Evolutionary conservation across 441 rosid genomes (phyloP).

Genomic region (Omphalea diandra): DNA sequence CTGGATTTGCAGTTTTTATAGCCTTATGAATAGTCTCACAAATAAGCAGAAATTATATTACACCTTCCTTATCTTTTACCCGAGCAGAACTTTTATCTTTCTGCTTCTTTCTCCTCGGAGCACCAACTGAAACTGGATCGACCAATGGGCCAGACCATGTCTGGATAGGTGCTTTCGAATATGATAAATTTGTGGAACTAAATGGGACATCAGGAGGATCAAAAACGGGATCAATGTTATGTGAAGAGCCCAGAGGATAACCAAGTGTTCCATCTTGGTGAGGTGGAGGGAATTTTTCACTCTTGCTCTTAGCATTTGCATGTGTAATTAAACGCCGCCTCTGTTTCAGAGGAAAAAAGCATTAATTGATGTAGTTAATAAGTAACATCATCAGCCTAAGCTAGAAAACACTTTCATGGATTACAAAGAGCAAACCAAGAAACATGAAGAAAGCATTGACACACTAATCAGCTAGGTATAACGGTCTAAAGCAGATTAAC

Average conservation of each 20-base stretch:
- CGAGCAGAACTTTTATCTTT: conserved; percentile 38
- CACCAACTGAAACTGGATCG: conserved; percentile 47
- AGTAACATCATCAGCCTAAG: conserved; percentile 2
- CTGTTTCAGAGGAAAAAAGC: conserved; percentile 39
- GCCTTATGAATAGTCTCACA: conserved; percentile 27
- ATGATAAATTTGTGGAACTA: conserved; percentile 73
- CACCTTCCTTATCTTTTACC: conserved; percentile 29
- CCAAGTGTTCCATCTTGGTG: conserved; percentile 93
- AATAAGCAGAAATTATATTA: conserved; percentile 26
- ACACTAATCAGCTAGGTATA: neutral
- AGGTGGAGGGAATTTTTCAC: conserved; percentile 98
- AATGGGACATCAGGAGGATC: conserved; percentile 78
- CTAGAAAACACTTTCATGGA: neutral
- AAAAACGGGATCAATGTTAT: conserved; percentile 54
- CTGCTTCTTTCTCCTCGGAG: conserved; percentile 56
- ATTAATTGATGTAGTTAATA: neutral
- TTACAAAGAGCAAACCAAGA: neutral
- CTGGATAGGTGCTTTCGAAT: conserved; percentile 72
- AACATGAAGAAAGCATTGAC: neutral
- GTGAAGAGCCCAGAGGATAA: conserved; percentile 73
- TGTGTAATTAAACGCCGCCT: conserved; percentile 87
- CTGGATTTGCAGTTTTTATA: conserved; percentile 25
- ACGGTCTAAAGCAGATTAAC: neutral
- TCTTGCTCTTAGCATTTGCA: conserved; percentile 98
- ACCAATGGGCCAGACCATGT: conserved; percentile 96